Base-by-base conservation (phyloP, 2,329 filamentous ascomycete species). In the Myriosclerotinia curreyana region DNA sequence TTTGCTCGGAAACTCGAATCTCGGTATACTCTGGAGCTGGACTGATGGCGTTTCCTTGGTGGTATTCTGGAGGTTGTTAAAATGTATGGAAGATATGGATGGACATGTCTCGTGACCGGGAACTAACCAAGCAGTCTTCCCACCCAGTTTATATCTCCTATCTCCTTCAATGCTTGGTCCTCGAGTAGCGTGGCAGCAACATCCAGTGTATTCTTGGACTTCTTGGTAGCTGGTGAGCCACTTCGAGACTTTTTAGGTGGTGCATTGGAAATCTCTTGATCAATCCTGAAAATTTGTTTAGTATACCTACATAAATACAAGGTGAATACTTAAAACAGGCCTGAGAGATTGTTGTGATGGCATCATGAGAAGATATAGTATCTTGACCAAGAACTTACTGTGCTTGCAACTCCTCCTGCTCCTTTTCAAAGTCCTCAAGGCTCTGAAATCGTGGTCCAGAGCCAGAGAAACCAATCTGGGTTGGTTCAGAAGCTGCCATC, bases 91-190 rank as follows among this genome's bases (percentile, higher is more conserved):
- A 8, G 50, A 1, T 40, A 20, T 38, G 34, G 31, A 44, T 62
- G n/a, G 38, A 15, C 6, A 34, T 31, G 48, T 15, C 28, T 22
- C n/a, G 44, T 38, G 51, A 25, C 44, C 51, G 38, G 36, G 22
- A 31, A 34, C 60, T 59, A 59, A 73, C 73, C 71, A 6, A 66
- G 58, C 11, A 75, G 64, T 60, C 53, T 71, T 42, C 71, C 71
- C 50, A 74, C 66, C 73, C 73, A 75, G 54, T 74, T 74, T 7
- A 36, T 69, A n/a, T 60, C 58, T 14, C 72, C 71, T 20, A 74
- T 65, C 20, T 70, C 69, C 12, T 66, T 38, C 6, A 70, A 25
- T 17, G 69, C 70, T 25, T 52, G 36, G 11, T 62, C 40, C 44
- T 71, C 71, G 20, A 63, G 65, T 3, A 48, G 49, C 5, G 68